Evolutionary conservation across 2,329 filamentous ascomycete species (phyloP).

Genomic region (Lecanoromycetidae sp.): DNA sequence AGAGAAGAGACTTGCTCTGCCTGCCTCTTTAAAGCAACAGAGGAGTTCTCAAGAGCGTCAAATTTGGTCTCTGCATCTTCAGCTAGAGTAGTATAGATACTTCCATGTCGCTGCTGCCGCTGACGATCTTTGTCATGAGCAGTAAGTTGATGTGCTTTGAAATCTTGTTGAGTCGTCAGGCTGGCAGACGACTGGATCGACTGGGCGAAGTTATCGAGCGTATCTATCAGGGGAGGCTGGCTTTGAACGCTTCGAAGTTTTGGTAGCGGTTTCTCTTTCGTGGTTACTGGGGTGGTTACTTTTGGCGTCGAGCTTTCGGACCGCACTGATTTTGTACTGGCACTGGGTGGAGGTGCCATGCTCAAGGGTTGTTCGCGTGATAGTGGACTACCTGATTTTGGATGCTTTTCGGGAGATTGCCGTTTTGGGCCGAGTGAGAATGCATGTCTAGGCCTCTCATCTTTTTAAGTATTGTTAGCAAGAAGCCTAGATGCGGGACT

Average conservation of each 20-base stretch:
- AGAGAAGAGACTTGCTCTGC: neutral
- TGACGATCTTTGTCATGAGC: neutral
- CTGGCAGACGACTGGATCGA: neutral
- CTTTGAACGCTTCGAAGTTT: neutral
- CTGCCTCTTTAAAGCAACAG: neutral
- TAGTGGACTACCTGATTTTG: neutral
- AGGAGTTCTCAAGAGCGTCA: neutral
- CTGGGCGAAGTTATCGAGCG: neutral
- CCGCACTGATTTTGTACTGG: neutral
- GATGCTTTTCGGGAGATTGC: neutral
- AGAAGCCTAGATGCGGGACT: neutral
- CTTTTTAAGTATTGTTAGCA: neutral
- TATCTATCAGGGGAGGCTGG: neutral
- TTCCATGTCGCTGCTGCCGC: neutral
- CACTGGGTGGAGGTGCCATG: neutral
- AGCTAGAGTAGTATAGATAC: neutral
- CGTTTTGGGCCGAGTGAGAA: neutral
- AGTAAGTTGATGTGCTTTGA: neutral
- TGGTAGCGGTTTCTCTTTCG: neutral
- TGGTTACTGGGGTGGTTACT: neutral
- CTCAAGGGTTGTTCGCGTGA: neutral
- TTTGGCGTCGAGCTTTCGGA: conserved; percentile 1
- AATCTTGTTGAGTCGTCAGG: neutral
- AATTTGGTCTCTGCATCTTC: neutral
- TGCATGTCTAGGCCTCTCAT: neutral